Conservation (phyloP, 768 basidiomycete genomes). For the Trametes gibbosa region DNA sequence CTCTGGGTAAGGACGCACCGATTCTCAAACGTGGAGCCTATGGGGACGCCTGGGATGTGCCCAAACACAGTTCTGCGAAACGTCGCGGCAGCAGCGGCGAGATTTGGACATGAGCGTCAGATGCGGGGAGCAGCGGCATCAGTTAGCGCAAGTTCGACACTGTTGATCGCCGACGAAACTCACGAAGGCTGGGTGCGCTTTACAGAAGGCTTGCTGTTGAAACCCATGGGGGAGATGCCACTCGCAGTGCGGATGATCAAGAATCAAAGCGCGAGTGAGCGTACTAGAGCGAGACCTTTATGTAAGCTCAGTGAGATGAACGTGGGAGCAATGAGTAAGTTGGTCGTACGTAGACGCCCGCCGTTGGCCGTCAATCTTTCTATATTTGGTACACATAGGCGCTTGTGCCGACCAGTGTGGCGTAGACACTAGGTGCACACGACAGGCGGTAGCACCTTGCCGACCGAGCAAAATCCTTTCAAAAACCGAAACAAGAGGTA, state of each 20-base stretch:
- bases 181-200: constrained; percentile 4
- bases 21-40: constrained; percentile 14
- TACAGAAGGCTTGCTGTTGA: background rate
- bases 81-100: background rate
- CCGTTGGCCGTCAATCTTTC: background rate
- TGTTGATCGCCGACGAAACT: background rate
- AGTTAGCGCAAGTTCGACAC: background rate
- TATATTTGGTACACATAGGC: background rate
- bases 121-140: background rate
- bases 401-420: background rate
- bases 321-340: background rate
- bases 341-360: background rate
- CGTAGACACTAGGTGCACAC: background rate
- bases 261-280: background rate
- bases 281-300: background rate
- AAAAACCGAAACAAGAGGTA: no score
- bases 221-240: background rate
- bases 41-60: constrained; percentile 8
- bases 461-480: no score
- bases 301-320: no score
- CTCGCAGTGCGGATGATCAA: background rate
- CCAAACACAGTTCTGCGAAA: constrained; percentile 9
- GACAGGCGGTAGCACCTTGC: no score
- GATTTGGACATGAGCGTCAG: background rate
- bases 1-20: background rate